A percentile compares a stretch with the other conserved stretches of the same genome.
Conservation (phyloP, 2,329 filamentous ascomycete species). For the Colletotrichum shisoi region DNA sequence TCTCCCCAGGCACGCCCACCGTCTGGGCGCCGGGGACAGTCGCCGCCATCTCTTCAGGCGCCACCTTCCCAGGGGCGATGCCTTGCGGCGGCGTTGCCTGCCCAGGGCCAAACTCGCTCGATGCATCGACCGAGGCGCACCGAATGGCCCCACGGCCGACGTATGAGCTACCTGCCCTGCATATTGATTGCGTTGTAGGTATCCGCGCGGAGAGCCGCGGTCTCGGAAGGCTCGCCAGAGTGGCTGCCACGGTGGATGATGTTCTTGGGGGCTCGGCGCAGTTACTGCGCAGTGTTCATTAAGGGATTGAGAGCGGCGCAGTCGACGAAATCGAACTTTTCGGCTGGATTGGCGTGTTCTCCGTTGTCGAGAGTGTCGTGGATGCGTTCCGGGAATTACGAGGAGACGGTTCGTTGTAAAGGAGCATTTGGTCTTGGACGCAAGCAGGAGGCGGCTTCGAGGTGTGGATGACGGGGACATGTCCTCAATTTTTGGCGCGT, state of each 20-base stretch:
- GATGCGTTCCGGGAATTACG: not conserved
- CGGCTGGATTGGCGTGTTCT: not conserved
- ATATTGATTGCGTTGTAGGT: conserved; percentile 50
- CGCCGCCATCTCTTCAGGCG: conserved; percentile 42
- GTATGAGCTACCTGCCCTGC: conserved; percentile 51
- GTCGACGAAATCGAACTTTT: not conserved
- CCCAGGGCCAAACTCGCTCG: conserved; percentile 39
- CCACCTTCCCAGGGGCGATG: conserved; percentile 33
- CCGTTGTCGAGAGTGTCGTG: not conserved
- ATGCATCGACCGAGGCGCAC: conserved; percentile 42
- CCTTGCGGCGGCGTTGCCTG: conserved; percentile 23
- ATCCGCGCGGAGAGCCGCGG: conserved; percentile 57
- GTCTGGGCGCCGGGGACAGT: conserved; percentile 40
- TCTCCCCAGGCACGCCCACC: conserved; percentile 24
- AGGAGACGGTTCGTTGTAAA: conserved; percentile 7
- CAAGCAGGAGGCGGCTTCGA: conserved; percentile 22
- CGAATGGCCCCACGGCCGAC: conserved; percentile 52
- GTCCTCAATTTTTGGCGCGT: conserved; percentile 35
- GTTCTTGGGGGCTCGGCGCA: conserved; percentile 29
- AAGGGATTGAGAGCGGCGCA: not conserved
- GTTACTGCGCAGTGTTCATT: conserved; percentile 23
- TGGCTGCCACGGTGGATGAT: conserved; percentile 39
- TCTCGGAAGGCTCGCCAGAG: conserved; percentile 50
- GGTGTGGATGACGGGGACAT: conserved; percentile 34
- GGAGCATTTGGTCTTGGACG: conserved; percentile 41